phyloP scores from a whole-genome alignment of 2,329 filamentous ascomycete species.

The Endoconidiophora polonica region DNA sequence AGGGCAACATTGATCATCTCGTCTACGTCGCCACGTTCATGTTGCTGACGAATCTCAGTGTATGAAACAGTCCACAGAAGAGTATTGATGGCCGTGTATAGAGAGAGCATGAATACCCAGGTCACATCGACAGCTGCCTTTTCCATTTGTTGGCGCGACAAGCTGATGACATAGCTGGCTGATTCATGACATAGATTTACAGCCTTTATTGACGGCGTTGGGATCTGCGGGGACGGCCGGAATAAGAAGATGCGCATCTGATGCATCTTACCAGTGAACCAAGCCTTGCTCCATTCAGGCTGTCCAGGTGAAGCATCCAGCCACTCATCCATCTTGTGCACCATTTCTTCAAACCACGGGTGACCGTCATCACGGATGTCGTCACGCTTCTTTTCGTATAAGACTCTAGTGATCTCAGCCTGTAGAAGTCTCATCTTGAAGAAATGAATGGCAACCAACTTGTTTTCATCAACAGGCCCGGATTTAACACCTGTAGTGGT shows the following conservation, averaged over 20 bases:
- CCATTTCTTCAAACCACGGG: constrained; percentile 74
- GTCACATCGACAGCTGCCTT: constrained; percentile 66
- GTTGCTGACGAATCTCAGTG: constrained; percentile 57
- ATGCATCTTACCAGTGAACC: constrained; percentile 37
- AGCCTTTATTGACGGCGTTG: constrained; percentile 63
- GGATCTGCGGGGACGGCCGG: constrained; percentile 80
- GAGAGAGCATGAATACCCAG: constrained; percentile 78
- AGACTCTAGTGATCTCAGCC: constrained; percentile 66
- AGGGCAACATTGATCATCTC: constrained; percentile 57
- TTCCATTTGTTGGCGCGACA: constrained; percentile 66
- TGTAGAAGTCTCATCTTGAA: constrained; percentile 81
- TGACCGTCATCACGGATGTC: constrained; percentile 65
- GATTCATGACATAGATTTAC: constrained; percentile 73
- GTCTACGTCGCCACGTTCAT: constrained; percentile 60
- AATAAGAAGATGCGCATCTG: constrained; percentile 80
- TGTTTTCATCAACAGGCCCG: constrained; percentile 60
- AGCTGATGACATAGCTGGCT: constrained; percentile 62
- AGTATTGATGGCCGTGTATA: constrained; percentile 86
- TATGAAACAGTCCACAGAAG: constrained; percentile 87
- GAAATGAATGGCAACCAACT: constrained; percentile 81
- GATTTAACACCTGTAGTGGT: constrained; percentile 57
- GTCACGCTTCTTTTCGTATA: constrained; percentile 70
- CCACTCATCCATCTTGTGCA: constrained; percentile 66
- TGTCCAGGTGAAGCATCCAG: constrained; percentile 57
- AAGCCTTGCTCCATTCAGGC: constrained; percentile 55